These are phyloP conservation scores for Fusarium sp. DNA, from an alignment of 2,329 filamentous ascomycete genomes.

Conservation along the genomic window DNA sequence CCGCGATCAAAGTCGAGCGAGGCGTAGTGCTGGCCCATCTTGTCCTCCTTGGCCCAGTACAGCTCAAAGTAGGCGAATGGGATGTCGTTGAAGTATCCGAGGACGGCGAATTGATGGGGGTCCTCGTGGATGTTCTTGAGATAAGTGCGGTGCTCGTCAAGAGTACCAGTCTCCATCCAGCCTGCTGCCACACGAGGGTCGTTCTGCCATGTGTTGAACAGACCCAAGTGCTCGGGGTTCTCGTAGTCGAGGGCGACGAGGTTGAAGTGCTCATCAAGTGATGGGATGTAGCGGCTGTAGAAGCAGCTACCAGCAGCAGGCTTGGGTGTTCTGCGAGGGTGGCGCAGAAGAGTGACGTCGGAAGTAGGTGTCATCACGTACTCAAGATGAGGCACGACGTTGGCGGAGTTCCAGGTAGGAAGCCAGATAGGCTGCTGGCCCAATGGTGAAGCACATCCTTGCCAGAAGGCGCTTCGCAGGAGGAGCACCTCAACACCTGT, in stretches of 20 bases:
- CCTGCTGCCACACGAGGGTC: constrained; percentile 80
- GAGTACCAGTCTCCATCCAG: constrained; percentile 80
- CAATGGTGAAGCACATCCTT: constrained; percentile 72
- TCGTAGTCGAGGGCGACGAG: constrained; percentile 75
- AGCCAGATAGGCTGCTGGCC: constrained; percentile 71
- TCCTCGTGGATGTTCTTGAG: constrained; percentile 73
- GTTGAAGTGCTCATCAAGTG: constrained; percentile 78
- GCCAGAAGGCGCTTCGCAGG: constrained; percentile 69
- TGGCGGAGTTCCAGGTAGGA: constrained; percentile 53
- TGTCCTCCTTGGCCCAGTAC: constrained; percentile 64
- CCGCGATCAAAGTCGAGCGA: constrained; percentile 68
- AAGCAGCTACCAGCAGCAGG: constrained; percentile 72
- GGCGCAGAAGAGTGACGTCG: constrained; percentile 57
- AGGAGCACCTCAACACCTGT: constrained; percentile 52
- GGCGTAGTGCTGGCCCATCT: constrained; percentile 66
- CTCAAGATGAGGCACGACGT: constrained; percentile 52
- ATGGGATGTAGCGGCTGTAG: constrained; percentile 81
- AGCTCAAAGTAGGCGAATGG: constrained; percentile 81
- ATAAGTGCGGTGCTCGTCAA: constrained; percentile 78
- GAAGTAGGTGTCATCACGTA: constrained; percentile 48
- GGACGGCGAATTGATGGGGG: constrained; percentile 73
- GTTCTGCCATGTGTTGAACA: constrained; percentile 84
- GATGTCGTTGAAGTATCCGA: constrained; percentile 75
- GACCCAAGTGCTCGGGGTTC: constrained; percentile 68
- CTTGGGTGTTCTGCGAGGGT: constrained; percentile 75